Evolutionary conservation across 2,329 filamentous ascomycete genomes (phyloP).

Genomic region (Chalaropsis ovoidea): DNA sequence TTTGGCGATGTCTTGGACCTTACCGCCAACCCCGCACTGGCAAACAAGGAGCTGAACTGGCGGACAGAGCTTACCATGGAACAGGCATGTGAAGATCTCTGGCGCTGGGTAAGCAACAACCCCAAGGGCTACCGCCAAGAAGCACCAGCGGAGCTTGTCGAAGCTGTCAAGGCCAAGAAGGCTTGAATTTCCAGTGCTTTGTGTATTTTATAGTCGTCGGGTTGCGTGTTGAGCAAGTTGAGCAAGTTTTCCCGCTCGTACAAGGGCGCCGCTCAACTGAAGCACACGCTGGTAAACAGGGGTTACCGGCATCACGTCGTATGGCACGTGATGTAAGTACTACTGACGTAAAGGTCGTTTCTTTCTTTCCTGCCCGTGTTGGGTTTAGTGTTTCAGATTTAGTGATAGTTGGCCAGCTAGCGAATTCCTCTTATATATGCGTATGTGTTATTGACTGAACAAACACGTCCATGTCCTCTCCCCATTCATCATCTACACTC

Average conservation of each 20-base stretch:
- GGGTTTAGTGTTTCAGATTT: neutral
- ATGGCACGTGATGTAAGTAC: neutral
- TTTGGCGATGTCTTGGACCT: conserved; percentile 88
- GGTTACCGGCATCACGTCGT: neutral
- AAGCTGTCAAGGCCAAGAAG: conserved; percentile 48
- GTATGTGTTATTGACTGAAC: conserved; percentile 25
- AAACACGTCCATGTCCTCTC: conserved; percentile 25
- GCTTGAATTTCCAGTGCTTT: conserved; percentile 3
- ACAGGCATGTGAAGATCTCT: conserved; percentile 85
- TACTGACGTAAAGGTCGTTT: conserved; percentile 1
- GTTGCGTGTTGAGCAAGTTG: neutral
- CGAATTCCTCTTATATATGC: neutral
- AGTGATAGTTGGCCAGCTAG: neutral
- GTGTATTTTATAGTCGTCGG: neutral
- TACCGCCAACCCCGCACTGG: conserved; percentile 78
- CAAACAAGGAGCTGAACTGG: conserved; percentile 84
- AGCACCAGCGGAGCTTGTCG: conserved; percentile 72
- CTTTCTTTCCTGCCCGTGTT: neutral
- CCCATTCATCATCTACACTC: conserved; percentile 13
- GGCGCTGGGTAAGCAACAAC: conserved; percentile 96
- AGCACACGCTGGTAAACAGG: neutral
- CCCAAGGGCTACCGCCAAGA: conserved; percentile 88
- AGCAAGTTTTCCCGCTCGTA: neutral
- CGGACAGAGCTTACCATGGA: conserved; percentile 84
- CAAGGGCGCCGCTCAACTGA: neutral